Evolutionary conservation across 441 rosid genomes (phyloP), one percentile per base, ranked within the genome.

Genomic region (Biscutella auriculata): DNA sequence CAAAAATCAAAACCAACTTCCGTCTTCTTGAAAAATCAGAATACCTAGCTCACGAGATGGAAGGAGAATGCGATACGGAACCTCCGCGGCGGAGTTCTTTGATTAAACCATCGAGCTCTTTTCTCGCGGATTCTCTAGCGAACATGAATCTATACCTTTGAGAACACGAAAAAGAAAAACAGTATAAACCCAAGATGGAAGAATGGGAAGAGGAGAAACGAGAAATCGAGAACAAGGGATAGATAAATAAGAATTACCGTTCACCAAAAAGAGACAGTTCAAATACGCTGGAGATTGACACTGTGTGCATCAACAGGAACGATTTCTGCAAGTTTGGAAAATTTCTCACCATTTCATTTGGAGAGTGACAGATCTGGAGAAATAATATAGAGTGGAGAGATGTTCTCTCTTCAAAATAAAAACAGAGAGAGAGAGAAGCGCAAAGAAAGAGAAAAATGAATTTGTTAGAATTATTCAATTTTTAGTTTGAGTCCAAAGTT

Each of bases 111-210:
- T 84, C 84, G 28, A 88, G 88, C 57, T 88, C 94, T 68, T 81
- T 82, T 35, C 88, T 82, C 56, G 92, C 94, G 6, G 94, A 83
- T 67, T 88, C 93, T 74, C 91, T 77, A 30, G 95, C 98, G 47
- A 83, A 82, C 95, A 84, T 81, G 78, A 91, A 91, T 16, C 98
- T 96, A 53, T 88, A 85, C 95, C 95, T 83, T n/a, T n/a, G n/a
- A 29, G 54, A n/a, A 11, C 17, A n/a, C n/a, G n/a, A 23, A 57
- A 63, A 3, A 37, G 9, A 62, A n/a, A n/a, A n/a, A n/a, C 21
- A 19, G 39, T 16, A 33, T 33, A 39, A 52, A 40, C 45, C 30
- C 35, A 26, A 39, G 34, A 21, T 11, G 21, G 27, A 42, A 8
- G 48, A 37, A 57, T 27, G 4, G 13, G 34, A 21, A 17, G 4